Base-by-base conservation (phyloP, 345 rosid genomes). In the Salix udensis region DNA sequence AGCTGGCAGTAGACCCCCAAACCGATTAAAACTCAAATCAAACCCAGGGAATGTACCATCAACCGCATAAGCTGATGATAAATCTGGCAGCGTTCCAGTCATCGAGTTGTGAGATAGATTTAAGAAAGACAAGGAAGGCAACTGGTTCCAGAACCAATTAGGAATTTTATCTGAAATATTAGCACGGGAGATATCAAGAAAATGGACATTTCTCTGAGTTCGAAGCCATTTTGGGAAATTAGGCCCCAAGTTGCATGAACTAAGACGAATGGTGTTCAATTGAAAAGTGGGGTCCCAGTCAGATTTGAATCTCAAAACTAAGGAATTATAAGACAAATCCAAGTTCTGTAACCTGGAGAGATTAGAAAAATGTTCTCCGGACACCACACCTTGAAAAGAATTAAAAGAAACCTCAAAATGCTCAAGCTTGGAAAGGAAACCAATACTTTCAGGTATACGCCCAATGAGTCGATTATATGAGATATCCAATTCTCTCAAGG, bases 201-300 rank as follows among this genome's bases (percentile, higher is more conserved):
- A 1, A 1, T 0, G 4, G n/a, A 67, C 65, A 1, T 48, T 10
- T 0, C 19, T 75, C n/a, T 81, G 86, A n/a, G 65, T 26, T 42
- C 2, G 78, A 52, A 87, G 60, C 88, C 85, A 87, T 0, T 7
- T 12, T 0, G 86, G 88, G 44, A 87, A 87, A 10, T 2, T 13
- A 21, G 83, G 82, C 10, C 88, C 87, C 16, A 81, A 12, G 34
- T 58, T 36, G 71, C 84, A 78, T 18, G 82, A 83, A 0, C 30
- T 10, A 39, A 87, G 5, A 0, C 13, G 7, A 28, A 87, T 24
- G 4, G 0, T 0, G 6, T 24, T 13, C 18, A 85, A 71, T 39
- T 77, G 79, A 24, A 80, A 85, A 31, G 85, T 83, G 34, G 80
- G 85, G 44, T 68, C 4, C 85, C 86, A 87, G 12, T 78, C 60